phyloP scores from a whole-genome alignment of 768 basidiomycete species.

The Mycena polygramma region DNA sequence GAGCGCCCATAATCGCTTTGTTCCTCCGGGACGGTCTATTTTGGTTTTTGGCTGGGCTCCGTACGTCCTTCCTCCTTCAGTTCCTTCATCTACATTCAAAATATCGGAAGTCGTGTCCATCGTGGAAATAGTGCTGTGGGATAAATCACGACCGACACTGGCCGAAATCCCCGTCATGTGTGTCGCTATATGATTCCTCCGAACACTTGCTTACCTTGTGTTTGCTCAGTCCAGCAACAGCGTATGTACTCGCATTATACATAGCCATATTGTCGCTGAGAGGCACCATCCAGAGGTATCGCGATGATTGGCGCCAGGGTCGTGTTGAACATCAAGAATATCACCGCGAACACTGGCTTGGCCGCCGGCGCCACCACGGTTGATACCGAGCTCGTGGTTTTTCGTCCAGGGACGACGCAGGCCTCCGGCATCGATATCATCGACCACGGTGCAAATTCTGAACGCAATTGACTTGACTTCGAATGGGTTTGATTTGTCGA shows the following conservation, averaged over 20 bases:
- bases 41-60: slow-evolving; percentile 16
- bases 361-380: background rate
- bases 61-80: background rate
- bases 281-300: background rate
- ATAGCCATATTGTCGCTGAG: background rate
- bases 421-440: too few relatives aligned
- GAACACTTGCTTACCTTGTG: background rate
- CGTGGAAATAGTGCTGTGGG: slow-evolving; percentile 15
- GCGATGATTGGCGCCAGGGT: slow-evolving; percentile 21
- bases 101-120: slow-evolving; percentile 1
- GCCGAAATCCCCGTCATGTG: slow-evolving; percentile 12
- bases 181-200: background rate
- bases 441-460: too few relatives aligned
- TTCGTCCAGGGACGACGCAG: too few relatives aligned
- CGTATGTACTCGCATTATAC: background rate
- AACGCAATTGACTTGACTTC: too few relatives aligned
- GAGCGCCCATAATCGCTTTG: slow-evolving; percentile 15
- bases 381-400: background rate
- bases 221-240: slow-evolving; percentile 15
- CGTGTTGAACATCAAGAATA: slow-evolving; percentile 15
- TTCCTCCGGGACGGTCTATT: slow-evolving; percentile 25
- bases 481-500: too few relatives aligned
- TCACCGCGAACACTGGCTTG: background rate
- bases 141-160: background rate
- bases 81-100: background rate